A percentile compares a stretch with the other conserved stretches of the same genome.
phyloP scores from a whole-genome alignment of 805 yeast species.

The Metschnikowia henanensis region DNA sequence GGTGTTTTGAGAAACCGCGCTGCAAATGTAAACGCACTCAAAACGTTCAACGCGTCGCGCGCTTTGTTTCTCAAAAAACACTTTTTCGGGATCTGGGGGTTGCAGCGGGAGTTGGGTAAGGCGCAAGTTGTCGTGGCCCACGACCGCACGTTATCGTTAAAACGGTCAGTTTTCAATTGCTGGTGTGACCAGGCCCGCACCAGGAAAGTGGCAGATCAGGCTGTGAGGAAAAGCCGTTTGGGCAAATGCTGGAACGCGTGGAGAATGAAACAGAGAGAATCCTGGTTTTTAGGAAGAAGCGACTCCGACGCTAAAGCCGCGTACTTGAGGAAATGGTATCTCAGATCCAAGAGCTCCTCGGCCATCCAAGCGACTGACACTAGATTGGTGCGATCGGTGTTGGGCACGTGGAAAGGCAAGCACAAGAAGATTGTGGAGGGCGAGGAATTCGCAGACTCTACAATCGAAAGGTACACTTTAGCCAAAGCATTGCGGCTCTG shows the following conservation, averaged over 20 bases:
- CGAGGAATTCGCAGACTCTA: background rate
- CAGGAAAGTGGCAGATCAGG: constrained; percentile 1
- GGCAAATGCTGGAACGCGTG: constrained; percentile 13
- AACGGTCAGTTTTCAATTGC: constrained; percentile 2
- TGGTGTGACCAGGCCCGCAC: constrained; percentile 7
- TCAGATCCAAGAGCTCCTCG: constrained; percentile 4
- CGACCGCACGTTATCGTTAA: constrained; percentile 1
- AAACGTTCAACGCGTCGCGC: background rate
- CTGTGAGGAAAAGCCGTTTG: background rate
- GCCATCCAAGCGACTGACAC: background rate
- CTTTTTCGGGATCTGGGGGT: constrained; percentile 4
- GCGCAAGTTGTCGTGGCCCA: background rate
- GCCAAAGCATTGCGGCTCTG: background rate
- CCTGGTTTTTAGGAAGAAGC: background rate
- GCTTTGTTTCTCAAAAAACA: constrained; percentile 1
- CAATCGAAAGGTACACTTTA: background rate
- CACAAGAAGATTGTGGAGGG: background rate
- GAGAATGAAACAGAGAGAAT: constrained; percentile 11
- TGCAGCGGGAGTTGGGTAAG: background rate
- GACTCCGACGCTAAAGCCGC: constrained; percentile 2
- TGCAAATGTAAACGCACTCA: background rate
- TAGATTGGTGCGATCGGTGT: background rate
- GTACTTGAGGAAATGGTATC: constrained; percentile 1
- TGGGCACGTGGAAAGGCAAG: constrained; percentile 1
- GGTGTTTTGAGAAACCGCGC: background rate